phyloP scores from a whole-genome alignment of 495 filamentous ascomycete species.

The Xylaria grammica region DNA sequence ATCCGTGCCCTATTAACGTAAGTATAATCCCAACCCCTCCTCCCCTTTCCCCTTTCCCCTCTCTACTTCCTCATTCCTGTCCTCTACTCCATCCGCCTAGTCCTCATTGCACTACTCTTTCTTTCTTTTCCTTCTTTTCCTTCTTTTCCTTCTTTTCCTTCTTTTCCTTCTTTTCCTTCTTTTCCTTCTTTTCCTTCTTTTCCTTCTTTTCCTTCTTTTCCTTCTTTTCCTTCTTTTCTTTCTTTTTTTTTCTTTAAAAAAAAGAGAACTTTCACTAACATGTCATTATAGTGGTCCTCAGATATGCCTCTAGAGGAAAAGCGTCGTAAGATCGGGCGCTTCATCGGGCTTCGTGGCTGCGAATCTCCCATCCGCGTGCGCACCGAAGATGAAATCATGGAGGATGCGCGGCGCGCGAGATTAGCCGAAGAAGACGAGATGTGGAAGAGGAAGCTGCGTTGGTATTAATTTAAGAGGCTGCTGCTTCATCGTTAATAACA shows the following conservation, averaged over 20 bases:
- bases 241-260: background rate
- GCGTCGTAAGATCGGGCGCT: constrained; percentile 64
- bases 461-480: constrained; percentile 30
- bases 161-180: background rate
- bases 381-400: constrained; percentile 46
- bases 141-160: background rate
- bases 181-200: background rate
- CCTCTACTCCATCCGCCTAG: too few relatives aligned
- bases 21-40: too few relatives aligned
- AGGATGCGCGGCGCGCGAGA: constrained; percentile 41
- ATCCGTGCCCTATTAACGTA: constrained; percentile 61
- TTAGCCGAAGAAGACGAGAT: constrained; percentile 44
- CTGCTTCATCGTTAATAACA: background rate
- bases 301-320: constrained; percentile 60
- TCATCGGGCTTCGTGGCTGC: constrained; percentile 70
- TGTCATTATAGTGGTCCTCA: constrained; percentile 32
- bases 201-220: background rate
- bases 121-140: constrained; percentile 23
- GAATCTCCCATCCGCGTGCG: constrained; percentile 51
- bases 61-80: too few relatives aligned
- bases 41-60: background rate
- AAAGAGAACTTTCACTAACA: constrained; percentile 5
- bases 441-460: constrained; percentile 49
- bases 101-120: too few relatives aligned
- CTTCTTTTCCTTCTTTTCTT: background rate